Conservation (phyloP, 2,329 filamentous ascomycete species). For the Botrytis fragariae region DNA sequence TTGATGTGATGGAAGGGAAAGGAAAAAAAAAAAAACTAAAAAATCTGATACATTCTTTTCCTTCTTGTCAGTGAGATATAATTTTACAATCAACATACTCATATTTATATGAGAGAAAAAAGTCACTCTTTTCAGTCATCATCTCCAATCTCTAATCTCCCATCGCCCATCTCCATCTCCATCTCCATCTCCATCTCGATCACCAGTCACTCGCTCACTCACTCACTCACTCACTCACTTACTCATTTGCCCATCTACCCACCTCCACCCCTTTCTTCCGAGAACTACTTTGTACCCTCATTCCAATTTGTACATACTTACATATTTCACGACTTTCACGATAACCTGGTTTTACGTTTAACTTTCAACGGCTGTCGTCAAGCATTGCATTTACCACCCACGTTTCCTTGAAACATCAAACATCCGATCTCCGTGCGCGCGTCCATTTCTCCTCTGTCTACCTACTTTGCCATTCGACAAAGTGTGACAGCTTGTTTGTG, state of each 20-base stretch:
- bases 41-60: background rate
- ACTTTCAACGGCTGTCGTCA: background rate
- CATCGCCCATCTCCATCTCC: background rate
- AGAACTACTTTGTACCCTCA: background rate
- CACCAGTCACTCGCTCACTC: background rate
- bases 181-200: background rate
- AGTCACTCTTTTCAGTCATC: conserved; percentile 12
- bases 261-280: background rate
- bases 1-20: background rate
- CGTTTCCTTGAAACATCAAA: conserved; percentile 21
- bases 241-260: background rate
- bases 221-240: background rate
- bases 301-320: background rate
- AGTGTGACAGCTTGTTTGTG: conserved; percentile 11
- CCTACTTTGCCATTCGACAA: background rate
- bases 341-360: background rate
- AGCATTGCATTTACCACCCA: conserved; percentile 15
- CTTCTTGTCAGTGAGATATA: background rate
- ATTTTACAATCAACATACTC: background rate
- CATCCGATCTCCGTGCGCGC: conserved; percentile 20
- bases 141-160: background rate
- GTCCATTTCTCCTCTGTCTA: conserved; percentile 1
- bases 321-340: conserved; percentile 5
- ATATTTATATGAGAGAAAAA: background rate
- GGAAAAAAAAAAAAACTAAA: background rate